Evolutionary conservation across 1,284 basidiomycete species (phyloP), one percentile per base, ranked within the genome.

Genomic region (Ganoderma lucidum): DNA sequence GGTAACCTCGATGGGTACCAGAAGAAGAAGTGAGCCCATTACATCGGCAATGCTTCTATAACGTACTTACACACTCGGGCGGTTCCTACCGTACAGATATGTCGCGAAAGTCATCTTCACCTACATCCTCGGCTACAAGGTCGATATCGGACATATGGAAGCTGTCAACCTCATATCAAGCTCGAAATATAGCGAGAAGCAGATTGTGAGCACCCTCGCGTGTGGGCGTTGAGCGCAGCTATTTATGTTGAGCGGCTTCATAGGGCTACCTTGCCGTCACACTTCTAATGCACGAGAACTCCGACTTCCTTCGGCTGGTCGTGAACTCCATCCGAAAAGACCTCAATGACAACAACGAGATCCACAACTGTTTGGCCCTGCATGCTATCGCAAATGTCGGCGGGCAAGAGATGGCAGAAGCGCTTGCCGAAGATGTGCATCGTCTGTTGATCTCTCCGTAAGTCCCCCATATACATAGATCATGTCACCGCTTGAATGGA

Each of bases 361-460:
- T 98, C 74, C 94, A 94, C 82, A 99, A 99, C 78, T 99, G 98
- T 79, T 86, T 99, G 63, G 98, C 98, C 1, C 83, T 99, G 64
- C 98, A 99, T 78, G 98, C 97, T 2, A 98, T 99, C 73, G 98
- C 98, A 17, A 99, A 98, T 78, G 95, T 99, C 37, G 98, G 97
- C 63, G 96, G 97, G 45, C 94, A 93, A 77, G 98, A 99, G 81
- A 99, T 99, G 96, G 97, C 98, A 14, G 98, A 99, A 79, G 92
- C 96, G 8, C 85, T 99, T 58, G 91, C 89, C 8, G 95, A 95
- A 73, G 96, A 97, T 75, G 98, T 99, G 0, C 97, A 99, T 81
- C 89, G 97, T 60, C 84, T 98, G 35, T 86, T 99, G 70, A 99
- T 99, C 76, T 98, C 96, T 73, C 96, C 96, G 96, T 98, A 78